These are phyloP conservation scores for Escallonia rubra DNA, from an alignment of 129 eudicot species.

Conservation along the genomic window DNA sequence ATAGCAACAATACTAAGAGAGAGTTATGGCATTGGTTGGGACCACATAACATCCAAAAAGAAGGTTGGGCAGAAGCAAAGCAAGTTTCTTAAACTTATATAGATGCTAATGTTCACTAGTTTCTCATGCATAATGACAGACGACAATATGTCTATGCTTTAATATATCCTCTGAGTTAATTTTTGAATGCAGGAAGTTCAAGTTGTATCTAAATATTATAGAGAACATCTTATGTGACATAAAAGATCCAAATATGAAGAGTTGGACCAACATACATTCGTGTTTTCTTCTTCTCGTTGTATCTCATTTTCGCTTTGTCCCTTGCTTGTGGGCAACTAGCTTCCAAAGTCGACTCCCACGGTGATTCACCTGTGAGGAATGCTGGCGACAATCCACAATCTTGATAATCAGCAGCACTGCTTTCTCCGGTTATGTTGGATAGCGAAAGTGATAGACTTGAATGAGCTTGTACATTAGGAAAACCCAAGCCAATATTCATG, in stretches of 20 bases:
- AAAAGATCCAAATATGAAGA: not conserved
- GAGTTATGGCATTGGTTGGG: too few relatives aligned
- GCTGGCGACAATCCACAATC: conserved; percentile 64
- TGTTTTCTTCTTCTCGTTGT: conserved; percentile 71
- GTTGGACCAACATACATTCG: conserved; percentile 35
- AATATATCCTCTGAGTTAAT: too few relatives aligned
- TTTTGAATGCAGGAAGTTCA: not conserved
- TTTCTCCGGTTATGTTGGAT: conserved; percentile 56
- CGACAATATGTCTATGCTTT: too few relatives aligned
- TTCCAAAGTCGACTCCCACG: conserved; percentile 57
- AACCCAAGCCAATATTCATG: conserved; percentile 32
- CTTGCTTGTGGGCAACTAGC: conserved; percentile 58
- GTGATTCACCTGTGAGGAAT: conserved; percentile 46
- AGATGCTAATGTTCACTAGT: too few relatives aligned
- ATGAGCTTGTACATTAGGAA: conserved; percentile 31
- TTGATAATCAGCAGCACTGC: conserved; percentile 58
- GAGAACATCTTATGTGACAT: not conserved
- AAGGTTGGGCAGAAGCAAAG: too few relatives aligned
- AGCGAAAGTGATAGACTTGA: conserved; percentile 38
- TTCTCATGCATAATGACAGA: too few relatives aligned
- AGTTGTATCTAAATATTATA: not conserved
- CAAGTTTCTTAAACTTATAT: too few relatives aligned
- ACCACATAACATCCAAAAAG: too few relatives aligned
- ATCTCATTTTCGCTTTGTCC: conserved; percentile 83
- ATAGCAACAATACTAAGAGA: too few relatives aligned